Conservation (phyloP, 805 yeast species). For the Saccharomyces eubayanus region DNA sequence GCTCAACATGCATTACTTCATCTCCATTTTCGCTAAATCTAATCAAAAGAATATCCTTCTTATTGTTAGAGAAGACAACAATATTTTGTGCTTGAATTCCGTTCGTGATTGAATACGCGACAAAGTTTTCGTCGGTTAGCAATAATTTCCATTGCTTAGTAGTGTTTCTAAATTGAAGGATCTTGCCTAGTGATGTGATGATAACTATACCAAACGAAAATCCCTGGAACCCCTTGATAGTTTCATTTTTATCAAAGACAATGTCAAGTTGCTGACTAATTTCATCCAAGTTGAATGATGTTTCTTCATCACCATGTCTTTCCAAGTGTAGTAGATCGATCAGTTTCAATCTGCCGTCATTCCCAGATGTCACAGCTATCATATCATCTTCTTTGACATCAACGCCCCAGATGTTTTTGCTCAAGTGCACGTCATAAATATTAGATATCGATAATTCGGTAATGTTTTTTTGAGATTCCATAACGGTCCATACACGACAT, state of each 20-base stretch:
- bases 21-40: slow-evolving; percentile 35
- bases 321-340: slow-evolving; percentile 40
- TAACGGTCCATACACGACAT: slow-evolving; percentile 64
- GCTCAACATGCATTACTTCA: slow-evolving; percentile 14
- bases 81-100: slow-evolving; percentile 33
- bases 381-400: slow-evolving; percentile 41
- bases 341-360: slow-evolving; percentile 74
- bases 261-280: slow-evolving; percentile 29
- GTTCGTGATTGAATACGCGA: slow-evolving; percentile 37
- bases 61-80: slow-evolving; percentile 29
- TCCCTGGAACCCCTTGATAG: slow-evolving; percentile 52
- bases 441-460: slow-evolving; percentile 21
- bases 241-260: slow-evolving; percentile 39
- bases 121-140: slow-evolving; percentile 22
- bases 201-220: slow-evolving; percentile 39
- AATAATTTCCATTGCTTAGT: slow-evolving; percentile 26
- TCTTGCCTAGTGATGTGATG: slow-evolving; percentile 52
- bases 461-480: slow-evolving; percentile 10
- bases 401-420: slow-evolving; percentile 83
- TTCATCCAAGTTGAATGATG: slow-evolving; percentile 25
- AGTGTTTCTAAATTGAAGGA: slow-evolving; percentile 29
- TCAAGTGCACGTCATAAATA: slow-evolving; percentile 63
- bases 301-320: slow-evolving; percentile 28
- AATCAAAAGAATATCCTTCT: slow-evolving; percentile 39
- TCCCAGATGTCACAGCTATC: slow-evolving; percentile 79